phyloP scores from a whole-genome alignment of 441 rosid species.

The Adansonia grandidieri region DNA sequence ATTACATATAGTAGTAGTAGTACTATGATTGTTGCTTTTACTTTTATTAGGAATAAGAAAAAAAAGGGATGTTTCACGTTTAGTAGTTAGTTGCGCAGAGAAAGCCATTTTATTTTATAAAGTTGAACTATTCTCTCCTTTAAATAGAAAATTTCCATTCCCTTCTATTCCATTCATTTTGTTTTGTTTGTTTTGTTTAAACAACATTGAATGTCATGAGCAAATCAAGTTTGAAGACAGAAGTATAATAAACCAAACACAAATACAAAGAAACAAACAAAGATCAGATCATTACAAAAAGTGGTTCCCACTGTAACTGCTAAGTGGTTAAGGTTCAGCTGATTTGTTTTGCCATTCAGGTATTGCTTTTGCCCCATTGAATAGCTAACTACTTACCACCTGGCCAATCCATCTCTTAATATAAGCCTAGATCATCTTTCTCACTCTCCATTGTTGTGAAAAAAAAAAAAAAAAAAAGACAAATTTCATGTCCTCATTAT shows the following conservation, averaged over 20 bases:
- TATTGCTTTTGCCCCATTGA: background rate
- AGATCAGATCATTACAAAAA: background rate
- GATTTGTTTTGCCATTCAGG: slow-evolving; percentile 1
- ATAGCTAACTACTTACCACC: background rate
- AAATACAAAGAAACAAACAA: background rate
- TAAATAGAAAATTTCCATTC: background rate
- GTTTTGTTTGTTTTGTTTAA: background rate
- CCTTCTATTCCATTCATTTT: no score
- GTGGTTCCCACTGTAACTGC: slow-evolving; percentile 17
- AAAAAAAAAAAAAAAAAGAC: no score
- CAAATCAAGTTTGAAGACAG: background rate
- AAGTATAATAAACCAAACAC: background rate
- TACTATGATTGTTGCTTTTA: background rate
- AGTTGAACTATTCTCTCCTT: background rate
- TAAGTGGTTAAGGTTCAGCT: slow-evolving; percentile 7
- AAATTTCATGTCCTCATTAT: background rate
- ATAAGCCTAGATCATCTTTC: background rate
- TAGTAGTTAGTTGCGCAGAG: background rate
- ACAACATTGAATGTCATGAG: background rate
- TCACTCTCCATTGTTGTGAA: background rate
- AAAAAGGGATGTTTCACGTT: background rate
- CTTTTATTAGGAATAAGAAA: background rate
- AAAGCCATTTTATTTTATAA: background rate
- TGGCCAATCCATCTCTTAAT: background rate
- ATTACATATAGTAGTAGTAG: no score